These are phyloP conservation scores for Willaertia magna DNA, from an alignment of 208 protist species.

Conservation along the genomic window DNA sequence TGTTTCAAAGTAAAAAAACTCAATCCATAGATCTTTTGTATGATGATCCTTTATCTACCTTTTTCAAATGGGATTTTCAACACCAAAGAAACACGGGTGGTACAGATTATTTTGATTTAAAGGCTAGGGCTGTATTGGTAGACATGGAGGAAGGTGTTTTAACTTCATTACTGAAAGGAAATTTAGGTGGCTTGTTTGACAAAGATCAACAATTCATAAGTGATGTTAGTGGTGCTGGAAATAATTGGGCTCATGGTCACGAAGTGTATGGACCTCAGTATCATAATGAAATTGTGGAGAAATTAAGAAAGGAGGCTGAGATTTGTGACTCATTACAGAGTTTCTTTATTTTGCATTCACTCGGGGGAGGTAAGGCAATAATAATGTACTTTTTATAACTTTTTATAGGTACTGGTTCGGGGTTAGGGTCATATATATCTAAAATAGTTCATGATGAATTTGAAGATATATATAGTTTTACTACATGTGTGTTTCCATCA, in stretches of 20 bases:
- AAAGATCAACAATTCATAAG: slow-evolving; percentile 77
- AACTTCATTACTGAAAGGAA: slow-evolving; percentile 51
- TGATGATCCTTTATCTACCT: slow-evolving; percentile 38
- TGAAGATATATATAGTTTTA: slow-evolving; percentile 92
- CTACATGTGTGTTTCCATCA: slow-evolving; percentile 83
- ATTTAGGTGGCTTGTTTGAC: slow-evolving; percentile 71
- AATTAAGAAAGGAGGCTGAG: slow-evolving; percentile 89
- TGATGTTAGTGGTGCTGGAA: slow-evolving; percentile 91
- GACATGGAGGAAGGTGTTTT: slow-evolving; percentile 90
- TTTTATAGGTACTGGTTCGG: slow-evolving; percentile 95
- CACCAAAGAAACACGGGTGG: not conserved
- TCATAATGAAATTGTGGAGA: slow-evolving; percentile 78
- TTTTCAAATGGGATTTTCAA: slow-evolving; percentile 31
- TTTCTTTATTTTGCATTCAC: slow-evolving; percentile 93
- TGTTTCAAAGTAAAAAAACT: slow-evolving; percentile 41
- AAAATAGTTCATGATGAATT: slow-evolving; percentile 89
- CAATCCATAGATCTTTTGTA: slow-evolving; percentile 11
- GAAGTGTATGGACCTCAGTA: slow-evolving; percentile 95
- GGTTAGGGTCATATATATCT: slow-evolving; percentile 87
- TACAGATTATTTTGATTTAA: slow-evolving; percentile 26
- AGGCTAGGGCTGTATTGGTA: slow-evolving; percentile 77
- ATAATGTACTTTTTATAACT: no score
- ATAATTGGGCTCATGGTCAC: slow-evolving; percentile 96
- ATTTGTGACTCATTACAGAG: slow-evolving; percentile 94
- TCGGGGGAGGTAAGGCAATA: slow-evolving; percentile 98